Percentiles rank a stretch among this genome's conserved stretches.
These are phyloP conservation scores for Pleurotus sapidus DNA, from an alignment of 768 basidiomycete species.

Conservation along the genomic window DNA sequence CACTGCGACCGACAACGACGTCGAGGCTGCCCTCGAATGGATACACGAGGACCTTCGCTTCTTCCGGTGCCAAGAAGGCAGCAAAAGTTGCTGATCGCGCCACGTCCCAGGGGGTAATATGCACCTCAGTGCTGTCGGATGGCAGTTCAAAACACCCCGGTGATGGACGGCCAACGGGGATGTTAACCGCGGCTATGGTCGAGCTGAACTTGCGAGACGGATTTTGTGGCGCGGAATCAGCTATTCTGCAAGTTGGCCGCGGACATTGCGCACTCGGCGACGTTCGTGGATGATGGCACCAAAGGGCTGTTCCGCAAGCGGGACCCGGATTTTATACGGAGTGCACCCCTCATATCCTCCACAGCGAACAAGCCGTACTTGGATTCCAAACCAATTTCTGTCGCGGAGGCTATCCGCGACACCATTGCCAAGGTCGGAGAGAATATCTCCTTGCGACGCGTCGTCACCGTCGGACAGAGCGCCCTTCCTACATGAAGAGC, in stretches of 20 bases:
- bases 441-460: conserved; percentile 70
- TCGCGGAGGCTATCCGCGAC: conserved; percentile 63
- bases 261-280: conserved; percentile 82
- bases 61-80: conserved; percentile 74
- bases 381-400: conserved; percentile 39
- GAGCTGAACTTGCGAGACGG: conserved; percentile 97
- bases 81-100: conserved; percentile 78
- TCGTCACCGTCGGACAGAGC: conserved; percentile 38
- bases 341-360: conserved; percentile 65
- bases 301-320: conserved; percentile 42
- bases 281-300: conserved; percentile 56
- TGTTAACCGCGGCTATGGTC: conserved; percentile 78
- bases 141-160: conserved; percentile 33
- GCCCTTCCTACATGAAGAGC: conserved; percentile 30
- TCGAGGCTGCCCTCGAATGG: conserved; percentile 76
- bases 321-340: conserved; percentile 46
- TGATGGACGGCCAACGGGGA: conserved; percentile 32
- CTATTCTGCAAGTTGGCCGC: conserved; percentile 74
- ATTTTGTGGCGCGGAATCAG: conserved; percentile 89
- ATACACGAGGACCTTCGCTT: conserved; percentile 71
- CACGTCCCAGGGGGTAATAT: conserved; percentile 78
- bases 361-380: conserved; percentile 21
- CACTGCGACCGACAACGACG: conserved; percentile 64
- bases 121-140: conserved; percentile 68
- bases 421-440: conserved; percentile 77